Evolutionary conservation across 805 yeast genomes (phyloP).

Genomic region (Candida silvicultrix): DNA sequence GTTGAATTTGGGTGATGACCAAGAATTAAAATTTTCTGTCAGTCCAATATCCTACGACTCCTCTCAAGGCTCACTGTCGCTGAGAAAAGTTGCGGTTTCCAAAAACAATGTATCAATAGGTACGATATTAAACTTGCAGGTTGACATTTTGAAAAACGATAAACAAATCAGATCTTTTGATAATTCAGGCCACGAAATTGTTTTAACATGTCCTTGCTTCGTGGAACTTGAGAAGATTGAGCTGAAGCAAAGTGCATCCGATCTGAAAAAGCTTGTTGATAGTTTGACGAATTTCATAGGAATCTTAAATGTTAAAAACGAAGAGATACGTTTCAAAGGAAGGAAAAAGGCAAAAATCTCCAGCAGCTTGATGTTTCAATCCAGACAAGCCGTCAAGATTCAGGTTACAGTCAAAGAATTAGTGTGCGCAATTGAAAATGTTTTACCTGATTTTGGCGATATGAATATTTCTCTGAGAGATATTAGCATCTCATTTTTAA

Average conservation of each 20-base stretch:
- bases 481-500: slow-evolving; percentile 6
- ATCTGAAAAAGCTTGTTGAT: slow-evolving; percentile 18
- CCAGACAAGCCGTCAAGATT: slow-evolving; percentile 13
- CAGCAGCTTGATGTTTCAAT: slow-evolving; percentile 10
- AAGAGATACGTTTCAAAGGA: slow-evolving; percentile 15
- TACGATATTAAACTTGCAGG: slow-evolving; percentile 19
- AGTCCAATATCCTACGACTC: slow-evolving; percentile 42
- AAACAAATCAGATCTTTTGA: slow-evolving; percentile 22
- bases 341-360: slow-evolving; percentile 20
- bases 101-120: slow-evolving; percentile 5
- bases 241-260: slow-evolving; percentile 21
- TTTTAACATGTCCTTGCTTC: slow-evolving; percentile 10
- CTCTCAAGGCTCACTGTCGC: slow-evolving; percentile 23
- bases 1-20: slow-evolving; percentile 3
- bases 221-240: slow-evolving; percentile 20
- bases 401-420: slow-evolving; percentile 8
- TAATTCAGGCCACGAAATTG: slow-evolving; percentile 23
- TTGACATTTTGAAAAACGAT: slow-evolving; percentile 8
- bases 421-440: slow-evolving; percentile 7
- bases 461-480: slow-evolving; percentile 14
- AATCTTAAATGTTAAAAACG: slow-evolving; percentile 8
- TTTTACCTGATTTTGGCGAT: slow-evolving; percentile 29
- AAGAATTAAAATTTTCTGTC: slow-evolving; percentile 22
- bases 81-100: slow-evolving; percentile 27
- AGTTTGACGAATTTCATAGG: slow-evolving; percentile 3